Evolutionary conservation across 2,329 filamentous ascomycete species (phyloP).

Genomic region (Neurospora sp.): DNA sequence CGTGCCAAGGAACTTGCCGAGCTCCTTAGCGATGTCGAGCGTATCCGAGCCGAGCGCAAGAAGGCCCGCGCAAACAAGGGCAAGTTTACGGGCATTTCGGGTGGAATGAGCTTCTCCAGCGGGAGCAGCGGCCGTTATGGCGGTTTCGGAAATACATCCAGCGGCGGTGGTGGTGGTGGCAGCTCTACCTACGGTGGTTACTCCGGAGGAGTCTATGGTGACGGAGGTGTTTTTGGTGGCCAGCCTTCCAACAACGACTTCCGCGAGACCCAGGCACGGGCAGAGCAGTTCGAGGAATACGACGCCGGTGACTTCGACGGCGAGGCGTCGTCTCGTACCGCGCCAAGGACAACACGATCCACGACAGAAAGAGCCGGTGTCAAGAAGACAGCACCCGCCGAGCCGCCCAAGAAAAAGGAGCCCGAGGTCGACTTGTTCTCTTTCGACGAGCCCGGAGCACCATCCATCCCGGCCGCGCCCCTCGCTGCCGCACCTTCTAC

Average conservation of each 20-base stretch:
- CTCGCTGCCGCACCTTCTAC: conserved; percentile 36
- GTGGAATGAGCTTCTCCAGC: conserved; percentile 50
- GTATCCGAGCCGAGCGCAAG: conserved; percentile 73
- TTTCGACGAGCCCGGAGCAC: conserved; percentile 66
- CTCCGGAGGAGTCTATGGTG: conserved; percentile 76
- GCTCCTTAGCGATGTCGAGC: conserved; percentile 83
- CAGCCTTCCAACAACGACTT: conserved; percentile 53
- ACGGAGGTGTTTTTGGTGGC: conserved; percentile 87
- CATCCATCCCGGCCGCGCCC: conserved; percentile 31
- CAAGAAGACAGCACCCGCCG: conserved; percentile 47
- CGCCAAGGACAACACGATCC: conserved; percentile 40
- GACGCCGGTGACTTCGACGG: conserved; percentile 70
- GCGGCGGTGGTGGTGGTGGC: conserved; percentile 29
- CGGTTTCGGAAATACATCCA: conserved; percentile 83
- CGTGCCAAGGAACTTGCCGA: conserved; percentile 92
- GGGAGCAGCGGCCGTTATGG: conserved; percentile 55
- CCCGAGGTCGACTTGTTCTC: conserved; percentile 90
- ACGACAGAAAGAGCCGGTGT: conserved; percentile 31
- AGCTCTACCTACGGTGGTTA: conserved; percentile 42
- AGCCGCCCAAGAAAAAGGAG: conserved; percentile 65
- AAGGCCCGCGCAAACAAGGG: conserved; percentile 84
- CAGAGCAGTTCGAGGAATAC: conserved; percentile 88
- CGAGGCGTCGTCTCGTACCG: conserved; percentile 31
- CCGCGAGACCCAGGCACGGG: conserved; percentile 50
- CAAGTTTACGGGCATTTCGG: conserved; percentile 93